Base-by-base conservation (phyloP, 169 alveolate genomes). In the Theileria equi region DNA sequence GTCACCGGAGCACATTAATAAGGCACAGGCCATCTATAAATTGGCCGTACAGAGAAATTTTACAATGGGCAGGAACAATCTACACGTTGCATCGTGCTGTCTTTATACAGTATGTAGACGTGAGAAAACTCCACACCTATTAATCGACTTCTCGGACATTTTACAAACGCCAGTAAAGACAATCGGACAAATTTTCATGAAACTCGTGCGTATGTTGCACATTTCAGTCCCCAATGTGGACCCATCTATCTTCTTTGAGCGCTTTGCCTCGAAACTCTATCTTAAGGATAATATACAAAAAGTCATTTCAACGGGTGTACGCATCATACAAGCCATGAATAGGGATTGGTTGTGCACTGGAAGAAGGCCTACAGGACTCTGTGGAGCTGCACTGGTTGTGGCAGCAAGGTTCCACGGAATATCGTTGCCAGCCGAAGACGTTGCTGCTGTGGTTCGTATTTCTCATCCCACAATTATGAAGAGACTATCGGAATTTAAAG, bases 371-470 rank as follows among this genome's bases (percentile, higher is more conserved):
- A 90, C 96, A 28, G 99, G 99, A 19, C 89, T 98, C 31, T 96
- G 99, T 81, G 99, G 99, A n/a, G 99, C 99, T 0, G 98, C 99
- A 16, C 85, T 96, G 59, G 88, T 98, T 48, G 96, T 98, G n/a
- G 93, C 99, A 0, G 97, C 99, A 0, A 88, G 98, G 50, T 92
- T 93, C 72, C 99, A 96, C 80, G 98, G 98, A 25, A 88, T 63
- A 71, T 70, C 89, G 34, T 88, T 92, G 43, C 74, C 91, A 41
- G 92, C 96, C 1, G 87, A 87, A 61, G 90, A 93, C 19, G 94
- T 96, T 23, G 94, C 97, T 11, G 90, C 92, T 31, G 95, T 94
- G 1, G 98, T 96, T 1, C 82, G 97, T 38, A 97, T 95, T 21
- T 94, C 98, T 34, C 92, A 93, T 54, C 97, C 96, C 29, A 96